These are phyloP conservation scores for Diplosphaera chodatii DNA, from an alignment of 139 green algal genomes.

Conservation along the genomic window DNA sequence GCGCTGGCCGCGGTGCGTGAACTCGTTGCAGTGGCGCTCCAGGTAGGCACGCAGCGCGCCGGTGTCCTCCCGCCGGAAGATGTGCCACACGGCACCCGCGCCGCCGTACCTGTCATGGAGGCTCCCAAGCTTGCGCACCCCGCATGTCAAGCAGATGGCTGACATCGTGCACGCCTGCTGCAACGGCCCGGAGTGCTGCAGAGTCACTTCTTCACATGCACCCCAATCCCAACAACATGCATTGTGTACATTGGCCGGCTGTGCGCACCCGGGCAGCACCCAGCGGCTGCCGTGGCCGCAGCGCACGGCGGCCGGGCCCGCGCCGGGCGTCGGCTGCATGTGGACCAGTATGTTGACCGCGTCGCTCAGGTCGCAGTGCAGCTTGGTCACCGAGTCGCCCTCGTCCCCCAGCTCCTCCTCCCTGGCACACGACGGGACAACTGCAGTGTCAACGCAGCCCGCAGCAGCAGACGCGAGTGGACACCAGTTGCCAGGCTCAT, in stretches of 20 bases:
- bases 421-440: constrained; percentile 18
- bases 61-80: constrained; percentile 50
- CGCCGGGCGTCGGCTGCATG: constrained; percentile 11
- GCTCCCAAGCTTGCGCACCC: too few species aligned
- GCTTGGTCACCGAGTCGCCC: constrained; percentile 78
- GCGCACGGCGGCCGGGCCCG: constrained; percentile 1
- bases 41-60: constrained; percentile 37
- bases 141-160: too few species aligned
- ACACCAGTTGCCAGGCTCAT: too few species aligned
- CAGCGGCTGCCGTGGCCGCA: constrained; percentile 39
- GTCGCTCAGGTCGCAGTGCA: constrained; percentile 63
- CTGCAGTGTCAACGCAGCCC: background rate
- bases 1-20: constrained; percentile 29
- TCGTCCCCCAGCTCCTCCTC: constrained; percentile 47
- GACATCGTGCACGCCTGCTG: too few species aligned
- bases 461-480: too few species aligned
- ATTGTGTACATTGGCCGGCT: too few species aligned
- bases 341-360: constrained; percentile 61
- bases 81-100: constrained; percentile 81
- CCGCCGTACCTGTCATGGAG: constrained; percentile 30
- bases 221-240: too few species aligned
- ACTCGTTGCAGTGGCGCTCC: constrained; percentile 23
- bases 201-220: too few species aligned
- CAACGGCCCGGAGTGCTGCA: too few species aligned
- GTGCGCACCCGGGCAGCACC: too few species aligned